phyloP scores from a whole-genome alignment of 1,139 yeast species.

The Meyerozyma carpophila region DNA sequence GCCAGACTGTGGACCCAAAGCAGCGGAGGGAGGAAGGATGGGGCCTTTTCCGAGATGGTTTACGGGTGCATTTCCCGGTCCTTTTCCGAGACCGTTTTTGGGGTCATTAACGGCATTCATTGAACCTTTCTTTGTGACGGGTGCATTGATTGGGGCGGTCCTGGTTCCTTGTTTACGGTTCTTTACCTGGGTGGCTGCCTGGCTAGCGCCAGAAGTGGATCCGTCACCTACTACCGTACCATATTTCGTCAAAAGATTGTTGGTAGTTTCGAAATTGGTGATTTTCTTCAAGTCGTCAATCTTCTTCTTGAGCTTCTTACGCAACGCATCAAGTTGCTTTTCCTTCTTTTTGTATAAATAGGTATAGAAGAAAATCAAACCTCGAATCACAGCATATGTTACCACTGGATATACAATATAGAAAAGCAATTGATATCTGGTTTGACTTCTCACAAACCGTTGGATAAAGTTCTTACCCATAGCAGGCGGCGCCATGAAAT shows the following conservation, averaged over 20 bases:
- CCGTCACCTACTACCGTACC: slow-evolving; percentile 28
- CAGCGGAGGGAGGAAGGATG: not conserved
- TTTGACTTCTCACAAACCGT: slow-evolving; percentile 21
- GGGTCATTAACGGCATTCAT: not conserved
- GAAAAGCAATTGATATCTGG: slow-evolving; percentile 12
- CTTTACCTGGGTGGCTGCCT: not conserved
- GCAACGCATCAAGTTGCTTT: slow-evolving; percentile 29
- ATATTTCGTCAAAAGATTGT: slow-evolving; percentile 63
- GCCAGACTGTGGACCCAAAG: slow-evolving; percentile 2
- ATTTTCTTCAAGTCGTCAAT: slow-evolving; percentile 71
- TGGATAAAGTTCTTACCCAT: slow-evolving; percentile 16
- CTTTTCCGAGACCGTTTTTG: slow-evolving; percentile 1
- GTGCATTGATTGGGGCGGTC: not conserved
- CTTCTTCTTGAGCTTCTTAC: slow-evolving; percentile 51
- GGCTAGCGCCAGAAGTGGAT: not conserved
- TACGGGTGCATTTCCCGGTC: not conserved
- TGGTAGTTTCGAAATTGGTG: slow-evolving; percentile 76
- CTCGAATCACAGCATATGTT: slow-evolving; percentile 15
- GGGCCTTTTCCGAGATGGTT: too few relatives aligned
- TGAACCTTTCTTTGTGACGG: not conserved
- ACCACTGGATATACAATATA: slow-evolving; percentile 27
- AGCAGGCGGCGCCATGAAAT: slow-evolving; percentile 17
- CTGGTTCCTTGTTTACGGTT: not conserved
- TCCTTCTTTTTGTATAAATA: slow-evolving; percentile 19
- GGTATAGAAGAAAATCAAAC: slow-evolving; percentile 19